Evolutionary conservation across 2,329 filamentous ascomycete species (phyloP).

Genomic region (Neodidymelliopsis sp.): DNA sequence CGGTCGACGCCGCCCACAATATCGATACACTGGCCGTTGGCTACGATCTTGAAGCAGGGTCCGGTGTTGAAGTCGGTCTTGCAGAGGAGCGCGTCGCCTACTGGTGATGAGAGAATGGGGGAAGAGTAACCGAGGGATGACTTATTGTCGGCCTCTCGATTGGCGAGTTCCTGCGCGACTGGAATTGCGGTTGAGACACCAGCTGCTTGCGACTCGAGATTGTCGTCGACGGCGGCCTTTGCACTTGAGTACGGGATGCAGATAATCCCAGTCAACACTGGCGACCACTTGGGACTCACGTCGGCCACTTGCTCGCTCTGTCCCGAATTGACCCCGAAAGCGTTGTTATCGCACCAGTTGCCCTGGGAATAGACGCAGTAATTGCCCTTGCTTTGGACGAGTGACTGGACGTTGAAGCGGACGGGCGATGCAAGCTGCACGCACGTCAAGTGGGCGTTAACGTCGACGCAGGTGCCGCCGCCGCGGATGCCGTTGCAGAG

Average conservation of each 20-base stretch:
- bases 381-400: background rate
- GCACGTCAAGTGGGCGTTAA: background rate
- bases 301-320: background rate
- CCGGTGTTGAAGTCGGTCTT: background rate
- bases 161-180: no score
- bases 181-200: no score
- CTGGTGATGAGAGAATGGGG: background rate
- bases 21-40: background rate
- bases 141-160: no score
- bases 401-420: background rate
- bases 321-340: background rate
- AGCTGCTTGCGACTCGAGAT: no score
- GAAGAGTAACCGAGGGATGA: background rate
- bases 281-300: background rate
- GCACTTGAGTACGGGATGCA: no score
- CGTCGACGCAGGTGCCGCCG: background rate
- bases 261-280: background rate
- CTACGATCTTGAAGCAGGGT: background rate
- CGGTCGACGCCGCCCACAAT: background rate
- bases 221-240: no score
- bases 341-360: background rate
- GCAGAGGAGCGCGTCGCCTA: constrained; percentile 3
- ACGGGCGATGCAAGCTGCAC: no score
- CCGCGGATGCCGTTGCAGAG: background rate
- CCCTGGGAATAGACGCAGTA: background rate